phyloP scores from a whole-genome alignment of 2,329 filamentous ascomycete genomes.

The Rhynchosporium secalis region DNA sequence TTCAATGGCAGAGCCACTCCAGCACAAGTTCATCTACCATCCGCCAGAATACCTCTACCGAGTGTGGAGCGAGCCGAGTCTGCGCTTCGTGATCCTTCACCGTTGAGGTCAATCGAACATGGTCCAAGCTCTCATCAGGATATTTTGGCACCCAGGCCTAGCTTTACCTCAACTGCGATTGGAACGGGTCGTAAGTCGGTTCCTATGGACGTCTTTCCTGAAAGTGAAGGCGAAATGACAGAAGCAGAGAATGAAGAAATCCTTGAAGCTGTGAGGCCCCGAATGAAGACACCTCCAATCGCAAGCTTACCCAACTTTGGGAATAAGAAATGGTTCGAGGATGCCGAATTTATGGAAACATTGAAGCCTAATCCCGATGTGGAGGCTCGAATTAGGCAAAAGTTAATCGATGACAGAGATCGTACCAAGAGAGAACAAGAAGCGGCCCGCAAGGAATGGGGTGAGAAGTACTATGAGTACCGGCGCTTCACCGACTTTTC shows the following conservation, averaged over 20 bases:
- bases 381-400: constrained; percentile 25
- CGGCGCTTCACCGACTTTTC: constrained; percentile 37
- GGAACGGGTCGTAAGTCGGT: constrained; percentile 1
- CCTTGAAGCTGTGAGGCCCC: constrained; percentile 34
- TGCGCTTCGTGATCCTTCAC: background rate
- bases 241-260: constrained; percentile 30
- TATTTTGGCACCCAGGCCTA: background rate
- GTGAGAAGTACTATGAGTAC: constrained; percentile 34
- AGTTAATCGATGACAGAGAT: constrained; percentile 22
- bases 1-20: background rate
- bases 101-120: constrained; percentile 9
- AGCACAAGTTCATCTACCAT: background rate
- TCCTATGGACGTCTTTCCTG: constrained; percentile 14
- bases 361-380: constrained; percentile 28
- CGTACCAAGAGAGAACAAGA: constrained; percentile 31
- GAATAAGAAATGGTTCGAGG: constrained; percentile 31
- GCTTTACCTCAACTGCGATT: constrained; percentile 3
- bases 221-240: constrained; percentile 30
- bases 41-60: constrained; percentile 7
- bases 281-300: constrained; percentile 38
- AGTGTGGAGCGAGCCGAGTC: constrained; percentile 3
- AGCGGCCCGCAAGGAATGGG: constrained; percentile 33
- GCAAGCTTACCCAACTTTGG: constrained; percentile 33
- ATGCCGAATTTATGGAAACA: constrained; percentile 31
- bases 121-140: background rate